Percentiles rank a stretch among this genome's conserved stretches.
phyloP scores from a whole-genome alignment of 148 eudicot species.

The Gaultheria prostrata region DNA sequence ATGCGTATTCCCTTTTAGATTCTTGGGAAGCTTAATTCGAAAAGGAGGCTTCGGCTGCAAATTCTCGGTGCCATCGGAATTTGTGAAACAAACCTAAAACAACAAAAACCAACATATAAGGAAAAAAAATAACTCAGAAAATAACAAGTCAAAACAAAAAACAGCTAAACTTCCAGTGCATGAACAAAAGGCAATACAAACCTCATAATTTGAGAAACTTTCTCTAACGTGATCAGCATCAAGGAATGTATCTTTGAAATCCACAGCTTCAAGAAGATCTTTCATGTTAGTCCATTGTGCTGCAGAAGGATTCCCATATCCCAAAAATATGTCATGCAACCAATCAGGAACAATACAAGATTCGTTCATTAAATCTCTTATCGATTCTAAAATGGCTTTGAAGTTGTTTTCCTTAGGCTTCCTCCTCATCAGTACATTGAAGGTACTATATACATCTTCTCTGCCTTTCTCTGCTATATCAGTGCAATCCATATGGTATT shows the following conservation, averaged over 20 bases:
- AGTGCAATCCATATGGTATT: constrained; percentile 96
- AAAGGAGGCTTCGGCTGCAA: constrained; percentile 71
- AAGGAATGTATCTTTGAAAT: constrained; percentile 92
- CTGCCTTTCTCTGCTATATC: constrained; percentile 95
- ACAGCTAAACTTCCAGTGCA: background rate
- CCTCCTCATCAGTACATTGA: constrained; percentile 89
- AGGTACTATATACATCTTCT: constrained; percentile 88
- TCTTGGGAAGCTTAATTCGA: constrained; percentile 66
- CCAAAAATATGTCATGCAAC: constrained; percentile 96
- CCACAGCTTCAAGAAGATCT: constrained; percentile 78
- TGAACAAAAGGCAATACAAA: constrained; percentile 22
- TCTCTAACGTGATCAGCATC: constrained; percentile 80
- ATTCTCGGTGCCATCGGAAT: constrained; percentile 76
- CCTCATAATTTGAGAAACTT: constrained; percentile 77
- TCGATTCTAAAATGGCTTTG: constrained; percentile 95
- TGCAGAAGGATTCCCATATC: constrained; percentile 96
- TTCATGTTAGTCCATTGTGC: constrained; percentile 98
- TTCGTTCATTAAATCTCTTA: constrained; percentile 98
- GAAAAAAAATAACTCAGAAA: background rate
- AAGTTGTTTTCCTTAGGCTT: constrained; percentile 99
- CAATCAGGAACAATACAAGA: constrained; percentile 98
- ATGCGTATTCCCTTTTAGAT: constrained; percentile 51
- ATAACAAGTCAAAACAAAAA: background rate
- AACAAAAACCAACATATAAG: constrained; percentile 1
- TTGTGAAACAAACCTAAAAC: constrained; percentile 59